Percentiles rank a stretch among this genome's conserved stretches.
phyloP scores from a whole-genome alignment of 2,329 filamentous ascomycete species.

The Fusarium sp. region DNA sequence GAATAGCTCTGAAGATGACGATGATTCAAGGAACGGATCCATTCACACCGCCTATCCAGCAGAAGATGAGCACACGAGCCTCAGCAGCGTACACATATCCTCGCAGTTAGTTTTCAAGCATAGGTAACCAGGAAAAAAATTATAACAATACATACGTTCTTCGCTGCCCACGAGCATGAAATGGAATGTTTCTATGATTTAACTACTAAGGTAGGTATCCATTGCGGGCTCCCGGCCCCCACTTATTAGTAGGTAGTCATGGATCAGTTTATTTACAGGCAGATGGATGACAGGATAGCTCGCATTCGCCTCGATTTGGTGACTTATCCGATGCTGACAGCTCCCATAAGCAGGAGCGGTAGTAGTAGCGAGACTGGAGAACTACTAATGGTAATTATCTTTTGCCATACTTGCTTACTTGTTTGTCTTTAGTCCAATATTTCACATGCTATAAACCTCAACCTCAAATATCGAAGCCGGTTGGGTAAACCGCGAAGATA shows the following conservation, averaged over 20 bases:
- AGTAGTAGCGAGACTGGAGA: constrained; percentile 15
- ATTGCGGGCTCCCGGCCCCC: constrained; percentile 10
- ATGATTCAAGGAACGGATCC: neutral
- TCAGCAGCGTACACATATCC: neutral
- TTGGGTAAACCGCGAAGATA: neutral
- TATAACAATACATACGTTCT: too few species aligned
- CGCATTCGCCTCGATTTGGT: neutral
- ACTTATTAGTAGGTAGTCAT: neutral
- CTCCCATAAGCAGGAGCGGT: constrained; percentile 19
- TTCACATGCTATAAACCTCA: neutral
- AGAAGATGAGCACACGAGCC: neutral
- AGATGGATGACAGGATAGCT: constrained; percentile 1
- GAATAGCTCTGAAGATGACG: constrained; percentile 1
- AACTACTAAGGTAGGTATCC: constrained; percentile 14
- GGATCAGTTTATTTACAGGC: neutral
- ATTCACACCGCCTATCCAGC: neutral
- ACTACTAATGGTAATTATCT: too few species aligned
- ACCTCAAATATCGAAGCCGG: neutral
- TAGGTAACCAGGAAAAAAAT: too few species aligned
- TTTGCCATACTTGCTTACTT: neutral
- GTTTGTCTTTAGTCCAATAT: neutral
- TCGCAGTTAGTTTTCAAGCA: too few species aligned
- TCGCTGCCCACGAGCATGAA: constrained; percentile 2
- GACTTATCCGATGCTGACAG: constrained; percentile 13
- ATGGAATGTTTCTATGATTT: constrained; percentile 9